Percentiles rank a stretch among this genome's conserved stretches.
Evolutionary conservation across 495 filamentous ascomycete species (phyloP).

Genomic region (Penicillium pulvis): DNA sequence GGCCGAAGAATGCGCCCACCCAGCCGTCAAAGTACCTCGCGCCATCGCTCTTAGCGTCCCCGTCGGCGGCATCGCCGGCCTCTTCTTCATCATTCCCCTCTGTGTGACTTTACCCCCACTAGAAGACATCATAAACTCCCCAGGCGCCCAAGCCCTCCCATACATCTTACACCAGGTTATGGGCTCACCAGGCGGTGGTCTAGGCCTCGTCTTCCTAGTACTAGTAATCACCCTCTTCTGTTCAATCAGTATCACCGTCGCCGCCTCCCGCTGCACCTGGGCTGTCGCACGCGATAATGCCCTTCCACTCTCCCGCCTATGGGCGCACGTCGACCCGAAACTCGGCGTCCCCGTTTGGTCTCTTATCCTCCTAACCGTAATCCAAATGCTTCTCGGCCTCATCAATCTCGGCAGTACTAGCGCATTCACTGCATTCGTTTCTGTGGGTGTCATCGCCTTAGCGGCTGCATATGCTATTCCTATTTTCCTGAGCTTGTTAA

Average conservation of each 20-base stretch:
- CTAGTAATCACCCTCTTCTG: constrained; percentile 66
- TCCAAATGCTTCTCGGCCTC: constrained; percentile 56
- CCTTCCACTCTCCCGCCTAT: constrained; percentile 36
- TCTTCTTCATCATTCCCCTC: constrained; percentile 53
- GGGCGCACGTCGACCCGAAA: constrained; percentile 31
- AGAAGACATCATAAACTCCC: constrained; percentile 41
- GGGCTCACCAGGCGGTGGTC: constrained; percentile 50
- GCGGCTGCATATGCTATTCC: constrained; percentile 60
- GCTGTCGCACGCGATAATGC: constrained; percentile 61
- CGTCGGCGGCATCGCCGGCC: constrained; percentile 42
- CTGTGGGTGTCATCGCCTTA: constrained; percentile 62
- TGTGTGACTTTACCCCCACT: constrained; percentile 49
- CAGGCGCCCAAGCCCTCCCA: constrained; percentile 45
- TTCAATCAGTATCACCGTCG: constrained; percentile 62
- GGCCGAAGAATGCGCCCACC: constrained; percentile 50
- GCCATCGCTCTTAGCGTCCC: constrained; percentile 48
- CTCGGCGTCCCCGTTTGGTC: constrained; percentile 42
- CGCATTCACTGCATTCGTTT: constrained; percentile 66
- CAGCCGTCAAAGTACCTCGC: constrained; percentile 47
- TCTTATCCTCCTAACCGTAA: constrained; percentile 34
- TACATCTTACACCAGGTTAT: constrained; percentile 52
- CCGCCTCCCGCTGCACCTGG: constrained; percentile 60
- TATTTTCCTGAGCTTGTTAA: constrained; percentile 56
- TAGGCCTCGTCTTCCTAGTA: constrained; percentile 50
- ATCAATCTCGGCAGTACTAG: constrained; percentile 63